A percentile compares a stretch with the other conserved stretches of the same genome.
Evolutionary conservation across 306 rosid species (phyloP).

Genomic region (Adenanthera pavonina): DNA sequence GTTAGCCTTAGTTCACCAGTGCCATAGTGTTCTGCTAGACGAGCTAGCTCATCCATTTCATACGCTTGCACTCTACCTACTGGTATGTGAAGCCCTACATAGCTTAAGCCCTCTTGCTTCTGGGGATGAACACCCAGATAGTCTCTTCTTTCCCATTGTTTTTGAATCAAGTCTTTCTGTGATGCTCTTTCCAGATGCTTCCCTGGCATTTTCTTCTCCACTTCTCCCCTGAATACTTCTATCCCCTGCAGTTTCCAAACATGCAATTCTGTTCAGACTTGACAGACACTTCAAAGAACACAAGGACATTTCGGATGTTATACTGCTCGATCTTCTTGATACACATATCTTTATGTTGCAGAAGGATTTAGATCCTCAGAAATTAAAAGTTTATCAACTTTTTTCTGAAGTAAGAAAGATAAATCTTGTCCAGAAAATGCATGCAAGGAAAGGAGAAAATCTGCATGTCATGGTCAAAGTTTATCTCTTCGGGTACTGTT

Average conservation of each 20-base stretch:
- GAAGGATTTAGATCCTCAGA: neutral
- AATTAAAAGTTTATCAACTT: neutral
- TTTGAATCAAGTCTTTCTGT: conserved; percentile 63
- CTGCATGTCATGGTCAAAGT: neutral
- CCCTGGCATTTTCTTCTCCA: conserved; percentile 82
- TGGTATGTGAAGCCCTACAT: conserved; percentile 84
- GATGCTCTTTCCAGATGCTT: conserved; percentile 73
- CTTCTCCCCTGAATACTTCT: conserved; percentile 91
- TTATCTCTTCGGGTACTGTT: too few relatives aligned
- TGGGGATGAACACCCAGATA: conserved; percentile 85
- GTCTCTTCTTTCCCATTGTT: conserved; percentile 91
- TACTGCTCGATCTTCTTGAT: neutral
- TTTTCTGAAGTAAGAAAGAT: neutral
- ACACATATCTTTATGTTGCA: neutral
- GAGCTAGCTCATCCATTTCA: conserved; percentile 88
- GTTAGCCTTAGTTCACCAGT: conserved; percentile 83
- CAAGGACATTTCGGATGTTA: neutral
- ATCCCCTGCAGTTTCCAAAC: conserved; percentile 66
- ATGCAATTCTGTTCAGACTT: neutral
- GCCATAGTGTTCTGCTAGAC: conserved; percentile 75
- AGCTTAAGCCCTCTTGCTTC: conserved; percentile 80
- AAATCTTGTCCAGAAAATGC: neutral
- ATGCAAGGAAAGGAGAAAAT: neutral
- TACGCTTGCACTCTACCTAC: conserved; percentile 93
- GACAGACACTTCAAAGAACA: neutral